Percentiles rank a stretch among this genome's conserved stretches.
These are phyloP conservation scores for Pichia norvegensis DNA, from an alignment of 1,139 yeast genomes.

Conservation along the genomic window DNA sequence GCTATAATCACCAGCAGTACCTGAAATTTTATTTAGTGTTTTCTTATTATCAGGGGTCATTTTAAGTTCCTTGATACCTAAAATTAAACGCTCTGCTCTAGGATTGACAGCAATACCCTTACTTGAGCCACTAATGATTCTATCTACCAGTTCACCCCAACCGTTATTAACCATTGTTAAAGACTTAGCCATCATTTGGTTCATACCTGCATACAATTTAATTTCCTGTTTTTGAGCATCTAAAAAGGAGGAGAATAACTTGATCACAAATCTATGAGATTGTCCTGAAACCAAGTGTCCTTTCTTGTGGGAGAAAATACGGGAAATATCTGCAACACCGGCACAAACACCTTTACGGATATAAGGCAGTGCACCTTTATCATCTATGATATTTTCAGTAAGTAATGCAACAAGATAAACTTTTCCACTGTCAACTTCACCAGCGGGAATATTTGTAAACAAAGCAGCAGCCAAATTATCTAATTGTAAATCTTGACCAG, in stretches of 20 bases:
- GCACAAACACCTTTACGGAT: slow-evolving; percentile 80
- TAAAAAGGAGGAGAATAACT: slow-evolving; percentile 60
- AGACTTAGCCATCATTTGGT: slow-evolving; percentile 28
- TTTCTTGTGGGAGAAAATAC: slow-evolving; percentile 61
- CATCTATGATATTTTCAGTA: slow-evolving; percentile 36
- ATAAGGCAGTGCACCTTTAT: slow-evolving; percentile 28
- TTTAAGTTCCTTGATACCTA: slow-evolving; percentile 68
- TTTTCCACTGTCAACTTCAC: slow-evolving; percentile 53
- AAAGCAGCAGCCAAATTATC: slow-evolving; percentile 73
- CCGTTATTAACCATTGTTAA: slow-evolving; percentile 48
- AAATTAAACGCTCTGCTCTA: slow-evolving; percentile 64
- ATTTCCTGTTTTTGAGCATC: slow-evolving; percentile 20
- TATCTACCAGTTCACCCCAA: slow-evolving; percentile 83
- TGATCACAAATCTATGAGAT: slow-evolving; percentile 63
- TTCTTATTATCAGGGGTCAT: slow-evolving; percentile 7
- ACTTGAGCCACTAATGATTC: slow-evolving; percentile 69
- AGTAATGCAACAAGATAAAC: slow-evolving; percentile 62
- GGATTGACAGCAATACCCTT: slow-evolving; percentile 79
- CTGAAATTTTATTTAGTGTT: slow-evolving; percentile 10
- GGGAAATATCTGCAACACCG: slow-evolving; percentile 79
- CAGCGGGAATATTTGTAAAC: slow-evolving; percentile 70
- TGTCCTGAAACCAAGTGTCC: slow-evolving; percentile 56
- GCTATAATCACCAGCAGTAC: slow-evolving; percentile 25
- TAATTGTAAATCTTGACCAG: slow-evolving; percentile 50
- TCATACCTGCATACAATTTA: slow-evolving; percentile 25